phyloP scores from a whole-genome alignment of 2,329 filamentous ascomycete species.

The Fusarium setosum region DNA sequence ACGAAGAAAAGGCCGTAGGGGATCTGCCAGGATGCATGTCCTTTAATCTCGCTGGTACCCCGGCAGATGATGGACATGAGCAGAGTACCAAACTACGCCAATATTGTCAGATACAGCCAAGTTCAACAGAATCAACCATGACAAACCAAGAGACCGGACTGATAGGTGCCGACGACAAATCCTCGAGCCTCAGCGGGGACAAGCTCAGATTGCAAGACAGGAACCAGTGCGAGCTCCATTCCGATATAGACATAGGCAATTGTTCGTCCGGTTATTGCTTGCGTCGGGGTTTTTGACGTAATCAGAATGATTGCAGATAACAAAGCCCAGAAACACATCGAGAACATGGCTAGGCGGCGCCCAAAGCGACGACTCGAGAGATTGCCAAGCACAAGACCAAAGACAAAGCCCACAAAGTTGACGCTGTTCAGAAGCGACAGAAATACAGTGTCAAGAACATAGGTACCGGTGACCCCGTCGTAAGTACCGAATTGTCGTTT shows the following conservation, averaged over 20 bases:
- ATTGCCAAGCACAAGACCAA: constrained; percentile 44
- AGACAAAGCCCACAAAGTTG: constrained; percentile 43
- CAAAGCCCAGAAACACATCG: constrained; percentile 50
- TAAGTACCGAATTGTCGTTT: constrained; percentile 43
- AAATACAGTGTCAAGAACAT: constrained; percentile 33
- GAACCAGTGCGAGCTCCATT: constrained; percentile 53
- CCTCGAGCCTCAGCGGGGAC: constrained; percentile 45
- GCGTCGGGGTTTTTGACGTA: constrained; percentile 29
- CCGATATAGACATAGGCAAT: constrained; percentile 49
- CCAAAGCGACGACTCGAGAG: constrained; percentile 46
- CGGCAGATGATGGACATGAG: constrained; percentile 39
- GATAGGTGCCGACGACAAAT: constrained; percentile 41
- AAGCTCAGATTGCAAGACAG: constrained; percentile 49
- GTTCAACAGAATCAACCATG: neutral
- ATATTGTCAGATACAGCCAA: neutral
- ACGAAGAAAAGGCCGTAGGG: constrained; percentile 42
- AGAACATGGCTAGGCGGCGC: constrained; percentile 49
- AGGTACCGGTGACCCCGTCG: constrained; percentile 34
- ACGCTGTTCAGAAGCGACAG: constrained; percentile 50
- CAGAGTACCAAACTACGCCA: constrained; percentile 6
- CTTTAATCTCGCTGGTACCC: constrained; percentile 43
- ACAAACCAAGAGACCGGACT: neutral
- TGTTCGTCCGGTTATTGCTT: constrained; percentile 14
- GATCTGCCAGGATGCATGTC: constrained; percentile 47
- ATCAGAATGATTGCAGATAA: constrained; percentile 46